Base-by-base conservation (phyloP, 2,329 filamentous ascomycete genomes). In the Arthrobotrys iridis region DNA sequence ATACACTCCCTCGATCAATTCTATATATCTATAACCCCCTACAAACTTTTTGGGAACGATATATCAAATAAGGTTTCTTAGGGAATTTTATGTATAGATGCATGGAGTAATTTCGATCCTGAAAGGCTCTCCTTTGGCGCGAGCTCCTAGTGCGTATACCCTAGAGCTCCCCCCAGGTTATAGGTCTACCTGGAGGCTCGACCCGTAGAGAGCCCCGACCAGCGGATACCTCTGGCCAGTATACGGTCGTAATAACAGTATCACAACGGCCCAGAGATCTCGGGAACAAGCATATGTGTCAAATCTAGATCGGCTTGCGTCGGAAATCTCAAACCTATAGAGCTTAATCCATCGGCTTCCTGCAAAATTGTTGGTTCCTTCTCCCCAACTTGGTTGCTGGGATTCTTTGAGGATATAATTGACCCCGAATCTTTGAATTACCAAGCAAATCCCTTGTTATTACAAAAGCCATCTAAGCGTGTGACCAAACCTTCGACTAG, bases 301-400 rank as follows among this genome's bases (percentile, higher is more conserved):
- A 10, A 7, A 50, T n/a, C 4, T 13, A 7, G 2, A 30, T 30
- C 22, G 45, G 45, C 20, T 30, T 50, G 24, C 22, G 11, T 30
- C 24, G 45, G 24, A 3, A 4, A 28, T 28, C 13, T n/a, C 11
- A 13, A 15, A 6, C 18, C 6, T 6, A 30, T 8, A 26, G 11
- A 4, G 13, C n/a, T n/a, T n/a, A n/a, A n/a, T n/a, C n/a, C n/a
- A n/a, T n/a, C n/a, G n/a, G n/a, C n/a, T n/a, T n/a, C n/a, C n/a
- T n/a, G n/a, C n/a, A n/a, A n/a, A n/a, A n/a, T n/a, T n/a, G n/a
- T n/a, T n/a, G n/a, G n/a, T n/a, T n/a, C n/a, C n/a, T n/a, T n/a
- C n/a, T n/a, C n/a, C n/a, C 22, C 30, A 50, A 24, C 48, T 30
- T 22, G 48, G 48, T 55, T 37, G 26, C 26, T 55, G 48, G 48